A percentile compares a stretch with the other conserved stretches of the same genome.
phyloP scores from a whole-genome alignment of 805 yeast species.

The Hanseniaspora hatyaiensis region DNA sequence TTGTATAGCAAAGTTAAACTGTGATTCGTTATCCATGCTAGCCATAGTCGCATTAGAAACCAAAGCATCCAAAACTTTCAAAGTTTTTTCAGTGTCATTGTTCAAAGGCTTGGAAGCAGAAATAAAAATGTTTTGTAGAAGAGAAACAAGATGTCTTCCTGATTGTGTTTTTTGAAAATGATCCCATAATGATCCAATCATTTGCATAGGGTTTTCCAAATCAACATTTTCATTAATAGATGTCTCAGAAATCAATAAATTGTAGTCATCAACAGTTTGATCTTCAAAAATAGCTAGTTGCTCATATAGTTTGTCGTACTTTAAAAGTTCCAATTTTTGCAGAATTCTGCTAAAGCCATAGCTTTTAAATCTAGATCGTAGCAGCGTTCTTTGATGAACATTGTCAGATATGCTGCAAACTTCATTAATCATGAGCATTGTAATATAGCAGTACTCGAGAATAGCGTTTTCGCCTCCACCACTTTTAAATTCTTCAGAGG shows the following conservation, averaged over 20 bases:
- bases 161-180: conserved; percentile 49
- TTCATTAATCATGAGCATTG: conserved; percentile 27
- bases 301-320: conserved; percentile 52
- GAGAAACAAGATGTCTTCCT: conserved; percentile 38
- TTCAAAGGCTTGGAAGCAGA: conserved; percentile 24
- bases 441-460: conserved; percentile 28
- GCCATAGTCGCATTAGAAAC: conserved; percentile 53
- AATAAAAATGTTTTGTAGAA: conserved; percentile 31
- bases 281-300: conserved; percentile 57
- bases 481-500: conserved; percentile 62
- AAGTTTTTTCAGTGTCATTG: conserved; percentile 26
- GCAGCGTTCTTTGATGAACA: conserved; percentile 27
- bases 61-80: conserved; percentile 56
- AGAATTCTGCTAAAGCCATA: conserved; percentile 27
- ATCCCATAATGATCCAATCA: conserved; percentile 40
- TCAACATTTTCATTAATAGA: conserved; percentile 32
- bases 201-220: conserved; percentile 50
- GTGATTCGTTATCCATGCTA: conserved; percentile 42
- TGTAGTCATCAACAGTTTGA: conserved; percentile 28
- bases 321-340: conserved; percentile 42
- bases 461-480: conserved; percentile 34
- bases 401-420: conserved; percentile 25
- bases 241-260: conserved; percentile 23
- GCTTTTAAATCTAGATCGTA: conserved; percentile 28
- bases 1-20: conserved; percentile 72